Evolutionary conservation across 768 basidiomycete species (phyloP), one percentile per base, ranked within the genome.

Genomic region (Astraeus odoratus): DNA sequence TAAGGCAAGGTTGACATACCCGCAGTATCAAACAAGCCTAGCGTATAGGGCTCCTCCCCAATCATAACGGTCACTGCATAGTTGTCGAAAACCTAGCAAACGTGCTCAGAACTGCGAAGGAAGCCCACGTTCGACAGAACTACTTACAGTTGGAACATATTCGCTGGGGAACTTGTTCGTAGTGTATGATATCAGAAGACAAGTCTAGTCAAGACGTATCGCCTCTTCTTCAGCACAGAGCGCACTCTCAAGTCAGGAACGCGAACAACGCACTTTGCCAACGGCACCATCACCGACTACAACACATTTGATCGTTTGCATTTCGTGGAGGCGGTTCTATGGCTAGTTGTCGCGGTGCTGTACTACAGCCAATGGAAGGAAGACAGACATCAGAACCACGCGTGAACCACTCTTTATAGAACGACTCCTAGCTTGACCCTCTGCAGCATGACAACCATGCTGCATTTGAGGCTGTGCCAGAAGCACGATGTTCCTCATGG

Each of bases 1-100:
- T 5, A 16, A 43, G 15, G 46, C n/a, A 43, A 8, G 39, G n/a
- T n/a, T n/a, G n/a, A 77, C 87, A 57, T 52, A 93, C 93, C 93
- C 56, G 96, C 96, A 49, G 96, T 99, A 76, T 99, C 96, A 67
- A 98, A 99, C 55, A 99, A 68, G 46, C 96, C 96, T 61, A 99
- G 72, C 53, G 96, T 98, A 67, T 98, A 98, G 43, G 96, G 95
- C 69, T 98, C 95, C 60, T 98, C 96, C 43, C 95, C 95, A 70
- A 99, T 98, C 96, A 99, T 98, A 48, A 99, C 96, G n/a, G 95
- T 98, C 51, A 98, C 96, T 50, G 96, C 96, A 70, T 94, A 94
- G 69, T 95, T 95, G 69, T 95, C 90, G 67, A 93, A 93, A 48
- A 92, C 86, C 88, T 90, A 68, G 49, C 46, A 51, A 47, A 54